Conservation (phyloP, 805 yeast genomes). For the Kazachstania taianensis region DNA sequence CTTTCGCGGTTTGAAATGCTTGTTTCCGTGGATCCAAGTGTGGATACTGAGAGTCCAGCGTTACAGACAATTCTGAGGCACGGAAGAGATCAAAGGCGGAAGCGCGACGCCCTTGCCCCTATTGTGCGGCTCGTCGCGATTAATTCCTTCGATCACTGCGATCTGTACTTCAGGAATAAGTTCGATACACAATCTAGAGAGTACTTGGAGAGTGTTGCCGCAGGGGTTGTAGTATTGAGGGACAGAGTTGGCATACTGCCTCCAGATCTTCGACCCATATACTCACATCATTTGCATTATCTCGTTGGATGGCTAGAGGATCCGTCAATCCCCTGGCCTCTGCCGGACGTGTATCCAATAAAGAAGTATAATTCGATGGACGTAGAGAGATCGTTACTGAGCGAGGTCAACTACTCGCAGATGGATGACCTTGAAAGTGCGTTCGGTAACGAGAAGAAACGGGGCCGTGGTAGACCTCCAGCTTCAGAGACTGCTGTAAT, state of each 20-base stretch:
- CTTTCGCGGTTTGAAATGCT: constrained; percentile 42
- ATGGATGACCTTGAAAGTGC: constrained; percentile 34
- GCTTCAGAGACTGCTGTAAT: constrained; percentile 5
- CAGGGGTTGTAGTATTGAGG: constrained; percentile 73
- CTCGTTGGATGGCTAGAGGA: constrained; percentile 52
- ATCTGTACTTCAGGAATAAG: constrained; percentile 36
- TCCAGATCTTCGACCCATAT: constrained; percentile 67
- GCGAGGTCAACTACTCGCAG: constrained; percentile 52
- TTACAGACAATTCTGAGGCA: constrained; percentile 26
- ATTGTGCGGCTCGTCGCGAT: constrained; percentile 63
- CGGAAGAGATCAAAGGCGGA: constrained; percentile 19
- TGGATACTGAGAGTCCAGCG: constrained; percentile 32
- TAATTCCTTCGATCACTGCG: constrained; percentile 78
- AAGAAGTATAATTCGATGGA: constrained; percentile 58
- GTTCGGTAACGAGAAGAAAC: constrained; percentile 21
- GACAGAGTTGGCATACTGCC: constrained; percentile 78
- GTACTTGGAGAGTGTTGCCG: constrained; percentile 57
- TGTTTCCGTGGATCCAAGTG: constrained; percentile 54
- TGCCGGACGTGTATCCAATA: constrained; percentile 61
- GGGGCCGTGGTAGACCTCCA: constrained; percentile 14
- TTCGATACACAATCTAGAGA: constrained; percentile 28
- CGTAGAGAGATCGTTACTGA: constrained; percentile 66
- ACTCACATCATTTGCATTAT: constrained; percentile 52
- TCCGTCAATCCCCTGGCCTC: constrained; percentile 51
- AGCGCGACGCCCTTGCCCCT: constrained; percentile 35